These are phyloP conservation scores for Stylosanthes scabra DNA, from an alignment of 331 rosid genomes.

Conservation along the genomic window DNA sequence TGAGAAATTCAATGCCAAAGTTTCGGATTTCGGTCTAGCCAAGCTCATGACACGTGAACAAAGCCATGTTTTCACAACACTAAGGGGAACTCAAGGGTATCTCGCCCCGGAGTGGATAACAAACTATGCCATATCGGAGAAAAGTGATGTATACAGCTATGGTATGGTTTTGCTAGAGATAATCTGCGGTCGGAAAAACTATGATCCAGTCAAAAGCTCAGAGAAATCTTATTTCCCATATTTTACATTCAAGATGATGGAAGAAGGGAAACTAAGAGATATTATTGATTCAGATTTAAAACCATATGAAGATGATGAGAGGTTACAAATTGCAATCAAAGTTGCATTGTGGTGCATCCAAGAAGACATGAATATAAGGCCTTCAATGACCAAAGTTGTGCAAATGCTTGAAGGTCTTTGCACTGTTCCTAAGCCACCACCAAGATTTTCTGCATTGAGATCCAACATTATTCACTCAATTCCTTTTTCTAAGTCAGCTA, in stretches of 20 bases:
- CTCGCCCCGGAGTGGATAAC: too few relatives aligned
- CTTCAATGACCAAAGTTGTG: slow-evolving; percentile 70
- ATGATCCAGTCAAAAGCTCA: slow-evolving; percentile 49
- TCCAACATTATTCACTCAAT: slow-evolving; percentile 6
- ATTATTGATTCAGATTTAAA: slow-evolving; percentile 54
- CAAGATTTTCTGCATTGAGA: slow-evolving; percentile 43
- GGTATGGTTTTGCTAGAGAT: slow-evolving; percentile 78
- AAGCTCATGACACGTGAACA: slow-evolving; percentile 75
- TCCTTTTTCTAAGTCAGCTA: too few relatives aligned
- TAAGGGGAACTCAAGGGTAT: too few relatives aligned
- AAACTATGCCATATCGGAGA: slow-evolving; percentile 55
- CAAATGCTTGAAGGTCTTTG: slow-evolving; percentile 76
- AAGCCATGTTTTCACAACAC: slow-evolving; percentile 74
- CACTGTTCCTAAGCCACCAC: slow-evolving; percentile 62
- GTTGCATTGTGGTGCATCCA: slow-evolving; percentile 83
- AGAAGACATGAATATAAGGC: slow-evolving; percentile 71
- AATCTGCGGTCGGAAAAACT: slow-evolving; percentile 69
- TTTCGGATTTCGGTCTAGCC: slow-evolving; percentile 73
- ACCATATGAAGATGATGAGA: slow-evolving; percentile 50
- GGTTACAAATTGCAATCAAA: slow-evolving; percentile 50
- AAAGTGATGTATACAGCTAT: slow-evolving; percentile 72
- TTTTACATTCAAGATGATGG: slow-evolving; percentile 67
- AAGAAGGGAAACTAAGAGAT: slow-evolving; percentile 58
- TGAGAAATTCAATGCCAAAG: slow-evolving; percentile 61
- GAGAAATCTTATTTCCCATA: slow-evolving; percentile 70